These are phyloP conservation scores for Diacronema lutheri DNA, from an alignment of 78 protist species.

Conservation along the genomic window DNA sequence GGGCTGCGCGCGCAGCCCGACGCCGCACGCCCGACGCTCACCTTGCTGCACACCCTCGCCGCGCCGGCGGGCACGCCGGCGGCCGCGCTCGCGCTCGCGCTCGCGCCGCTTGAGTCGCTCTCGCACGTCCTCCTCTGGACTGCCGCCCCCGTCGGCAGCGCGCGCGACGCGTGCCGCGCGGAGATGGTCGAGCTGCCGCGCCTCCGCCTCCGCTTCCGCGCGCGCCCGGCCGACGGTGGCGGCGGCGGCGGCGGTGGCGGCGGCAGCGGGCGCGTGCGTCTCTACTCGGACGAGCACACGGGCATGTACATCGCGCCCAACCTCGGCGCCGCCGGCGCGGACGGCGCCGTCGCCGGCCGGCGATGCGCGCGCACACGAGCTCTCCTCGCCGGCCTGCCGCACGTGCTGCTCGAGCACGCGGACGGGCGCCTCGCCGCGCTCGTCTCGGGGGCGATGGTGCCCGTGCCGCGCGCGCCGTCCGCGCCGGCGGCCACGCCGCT, in stretches of 20 bases:
- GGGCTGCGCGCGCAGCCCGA: background rate
- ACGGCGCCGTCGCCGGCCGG: background rate
- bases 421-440: background rate
- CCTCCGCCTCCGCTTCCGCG: background rate
- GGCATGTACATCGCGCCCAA: background rate
- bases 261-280: background rate
- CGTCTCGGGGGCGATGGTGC: background rate
- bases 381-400: background rate
- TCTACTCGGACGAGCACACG: background rate
- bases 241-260: background rate
- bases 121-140: slow-evolving; percentile 2
- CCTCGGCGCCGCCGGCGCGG: too few species aligned
- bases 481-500: background rate
- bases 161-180: background rate
- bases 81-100: background rate
- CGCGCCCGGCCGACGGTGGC: background rate
- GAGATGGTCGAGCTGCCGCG: background rate
- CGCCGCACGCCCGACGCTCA: background rate
- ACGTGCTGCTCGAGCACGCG: background rate
- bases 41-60: background rate
- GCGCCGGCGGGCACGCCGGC: background rate
- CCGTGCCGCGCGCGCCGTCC: too few species aligned
- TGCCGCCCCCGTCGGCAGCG: background rate
- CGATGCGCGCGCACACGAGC: background rate
- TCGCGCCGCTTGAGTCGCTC: background rate